Base-by-base conservation (phyloP, 352 stramenopile species). In the Pythium rhizo-oryzae region DNA sequence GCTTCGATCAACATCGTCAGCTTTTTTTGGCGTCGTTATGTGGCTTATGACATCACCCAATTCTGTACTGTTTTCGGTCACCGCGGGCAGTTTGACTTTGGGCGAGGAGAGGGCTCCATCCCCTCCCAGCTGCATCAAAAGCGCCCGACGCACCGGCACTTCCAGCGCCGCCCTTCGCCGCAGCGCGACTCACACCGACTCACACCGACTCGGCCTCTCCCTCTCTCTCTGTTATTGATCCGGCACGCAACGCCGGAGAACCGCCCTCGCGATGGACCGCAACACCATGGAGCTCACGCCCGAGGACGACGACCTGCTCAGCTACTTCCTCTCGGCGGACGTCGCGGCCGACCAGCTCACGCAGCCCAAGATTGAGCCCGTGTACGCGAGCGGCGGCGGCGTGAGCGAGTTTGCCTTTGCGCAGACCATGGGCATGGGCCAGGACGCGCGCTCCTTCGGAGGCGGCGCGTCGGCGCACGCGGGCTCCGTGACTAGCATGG, bases 251-350 rank as follows among this genome's bases (percentile, higher is more conserved):
- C 16, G 3, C 23, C 54, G 8, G 7, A n/a, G 1, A 9, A 25
- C 35, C 25, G 11, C 39, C 19, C 19, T 11, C n/a, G 54, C 23
- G 15, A 68, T 62, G 60, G 55, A 66, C 59, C 54, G 51, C 16
- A 41, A 64, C 54, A 76, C 67, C 8, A 94, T 93, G 82, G 85
- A 96, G 59, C 81, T 96, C 50, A 89, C 84, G 60, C 81, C 84
- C 8, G 88, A 96, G 74, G 88, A 96, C 59, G 88, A 96, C 65
- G 87, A 96, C 62, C 71, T 96, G 54, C 76, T 96, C 28, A 94
- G 85, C 75, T 96, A 94, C 76, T 96, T 94, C 69, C 76, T 94
- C 33, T 89, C 86, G 15, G 84, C 82, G 11, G 85, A 94, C 67
- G 85, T 95, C 13, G 75, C 79, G 39, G 61, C 76, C 8, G 84